Evolutionary conservation across 805 yeast species (phyloP).

Genomic region (Candida oleophila): DNA sequence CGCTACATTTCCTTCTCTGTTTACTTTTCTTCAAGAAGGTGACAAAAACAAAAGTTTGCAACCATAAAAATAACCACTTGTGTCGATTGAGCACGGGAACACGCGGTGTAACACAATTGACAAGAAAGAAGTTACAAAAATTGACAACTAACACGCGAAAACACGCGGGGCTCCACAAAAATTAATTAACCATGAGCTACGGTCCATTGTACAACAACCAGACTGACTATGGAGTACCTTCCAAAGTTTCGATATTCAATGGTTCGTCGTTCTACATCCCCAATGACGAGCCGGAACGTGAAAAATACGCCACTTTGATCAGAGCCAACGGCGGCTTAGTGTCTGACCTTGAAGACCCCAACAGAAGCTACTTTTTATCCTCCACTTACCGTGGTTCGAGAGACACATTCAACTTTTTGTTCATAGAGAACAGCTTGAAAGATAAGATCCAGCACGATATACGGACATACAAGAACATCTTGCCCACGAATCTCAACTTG

Average conservation of each 20-base stretch:
- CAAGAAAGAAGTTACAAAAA: no score
- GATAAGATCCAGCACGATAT: conserved; percentile 5
- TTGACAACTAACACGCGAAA: neutral
- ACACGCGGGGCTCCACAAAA: neutral
- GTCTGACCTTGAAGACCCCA: conserved; percentile 12
- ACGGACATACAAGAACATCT: neutral
- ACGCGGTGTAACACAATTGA: no score
- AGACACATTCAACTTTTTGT: conserved; percentile 13
- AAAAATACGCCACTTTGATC: conserved; percentile 14
- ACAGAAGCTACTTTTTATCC: conserved; percentile 4
- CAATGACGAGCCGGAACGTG: conserved; percentile 12
- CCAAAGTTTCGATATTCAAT: neutral
- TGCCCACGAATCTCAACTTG: neutral
- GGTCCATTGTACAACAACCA: conserved; percentile 3
- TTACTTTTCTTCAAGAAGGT: neutral
- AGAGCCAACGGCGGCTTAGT: conserved; percentile 20
- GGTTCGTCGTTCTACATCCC: conserved; percentile 15
- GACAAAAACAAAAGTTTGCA: neutral
- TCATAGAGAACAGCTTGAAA: conserved; percentile 11
- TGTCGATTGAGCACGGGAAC: no score
- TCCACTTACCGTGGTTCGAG: conserved; percentile 4
- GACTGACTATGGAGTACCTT: neutral
- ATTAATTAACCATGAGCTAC: neutral
- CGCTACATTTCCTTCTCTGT: conserved; percentile 1
- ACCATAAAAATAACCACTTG: neutral